Evolutionary conservation across 148 eudicot genomes (phyloP), one percentile per base, ranked within the genome.

Genomic region (Spergularia bocconei): DNA sequence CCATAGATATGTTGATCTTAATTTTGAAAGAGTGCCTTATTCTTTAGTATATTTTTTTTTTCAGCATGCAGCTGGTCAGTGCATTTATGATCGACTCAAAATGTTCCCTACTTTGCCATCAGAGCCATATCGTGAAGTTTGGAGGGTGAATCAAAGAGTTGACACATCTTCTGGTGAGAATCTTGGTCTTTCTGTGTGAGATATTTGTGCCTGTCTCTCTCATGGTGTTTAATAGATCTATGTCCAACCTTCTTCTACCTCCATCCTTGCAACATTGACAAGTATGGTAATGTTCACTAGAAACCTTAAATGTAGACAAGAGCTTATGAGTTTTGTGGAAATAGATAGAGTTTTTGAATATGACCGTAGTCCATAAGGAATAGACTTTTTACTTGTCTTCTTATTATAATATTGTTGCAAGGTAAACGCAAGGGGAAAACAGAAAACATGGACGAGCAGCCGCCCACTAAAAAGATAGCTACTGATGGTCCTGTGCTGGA

Each of bases 31-130:
- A 57, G 55, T 72, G 19, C 41, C 6, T 13, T 29, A 15, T 56
- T 6, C 36, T 75, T 3, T 13, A 47, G 16, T 50, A 38, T 25
- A n/a, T 17, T 6, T 66, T 73, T 21, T 44, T 62, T 85, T 81
- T 70, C 88, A 91, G 96, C 82, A 73, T 81, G 96, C 92, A 76
- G 86, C 92, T 74, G 96, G 96, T 75, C 79, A 73, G 73, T 85
- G 87, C 75, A 77, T 91, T 9, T 87, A 88, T 78, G 91, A 87
- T 73, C 82, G 69, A 75, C 86, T 91, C 75, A 91, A 87, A 83
- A 38, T 83, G 72, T 87, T 91, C 75, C 96, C 89, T 47, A 52
- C 75, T 72, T 83, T 88, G 78, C 82, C 84, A 55, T 88, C 88
- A 21, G 86, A 71, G 10, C 81, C 84, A 20, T 69, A 80, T 39